Evolutionary conservation across 495 filamentous ascomycete genomes (phyloP).

Genomic region (Haplographium delicatum): DNA sequence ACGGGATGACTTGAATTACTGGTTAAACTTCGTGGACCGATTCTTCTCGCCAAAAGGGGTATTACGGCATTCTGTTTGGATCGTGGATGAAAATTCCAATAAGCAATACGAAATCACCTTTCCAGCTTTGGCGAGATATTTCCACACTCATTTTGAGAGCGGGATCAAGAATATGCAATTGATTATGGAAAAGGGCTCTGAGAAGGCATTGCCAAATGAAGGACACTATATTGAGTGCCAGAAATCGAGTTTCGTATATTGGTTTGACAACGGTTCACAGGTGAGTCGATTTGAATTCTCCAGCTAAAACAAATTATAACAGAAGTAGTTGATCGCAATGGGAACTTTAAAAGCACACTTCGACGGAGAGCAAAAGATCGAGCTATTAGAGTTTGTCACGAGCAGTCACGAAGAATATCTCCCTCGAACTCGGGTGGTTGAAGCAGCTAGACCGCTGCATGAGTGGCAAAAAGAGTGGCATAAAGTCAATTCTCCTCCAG

Average conservation of each 20-base stretch:
- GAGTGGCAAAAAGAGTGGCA: constrained; percentile 53
- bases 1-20: constrained; percentile 59
- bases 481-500: constrained; percentile 41
- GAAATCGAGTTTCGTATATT: constrained; percentile 63
- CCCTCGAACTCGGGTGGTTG: constrained; percentile 48
- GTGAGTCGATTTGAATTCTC: too few species aligned
- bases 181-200: constrained; percentile 56
- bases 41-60: constrained; percentile 71
- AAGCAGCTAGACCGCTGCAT: constrained; percentile 48
- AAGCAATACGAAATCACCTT: constrained; percentile 79
- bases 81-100: constrained; percentile 24
- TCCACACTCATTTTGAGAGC: constrained; percentile 76
- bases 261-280: constrained; percentile 66
- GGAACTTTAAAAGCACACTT: constrained; percentile 61
- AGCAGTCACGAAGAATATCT: constrained; percentile 63
- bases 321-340: constrained; percentile 53
- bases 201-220: constrained; percentile 53
- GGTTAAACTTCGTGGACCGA: constrained; percentile 66
- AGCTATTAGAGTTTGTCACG: constrained; percentile 64
- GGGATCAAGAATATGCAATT: constrained; percentile 76
- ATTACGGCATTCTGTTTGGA: constrained; percentile 58
- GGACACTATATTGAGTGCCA: constrained; percentile 58
- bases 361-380: constrained; percentile 63
- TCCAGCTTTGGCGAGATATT: constrained; percentile 72
- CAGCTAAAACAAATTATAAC: too few species aligned